Evolutionary conservation across 805 yeast genomes (phyloP), one percentile per base, ranked within the genome.

Genomic region (Candida lessepsii): DNA sequence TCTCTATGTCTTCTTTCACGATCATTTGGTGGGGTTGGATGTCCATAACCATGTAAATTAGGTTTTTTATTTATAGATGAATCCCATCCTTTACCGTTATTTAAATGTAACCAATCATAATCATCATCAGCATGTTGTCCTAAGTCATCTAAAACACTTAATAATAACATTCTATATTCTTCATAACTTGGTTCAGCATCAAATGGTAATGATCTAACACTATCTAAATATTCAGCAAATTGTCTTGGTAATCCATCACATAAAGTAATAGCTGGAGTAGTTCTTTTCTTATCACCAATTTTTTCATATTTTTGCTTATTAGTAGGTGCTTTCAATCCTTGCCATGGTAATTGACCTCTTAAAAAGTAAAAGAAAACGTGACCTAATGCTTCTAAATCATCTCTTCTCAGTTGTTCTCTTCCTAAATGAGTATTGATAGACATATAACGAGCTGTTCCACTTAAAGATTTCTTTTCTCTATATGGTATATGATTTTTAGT

Each of bases 361-460:
- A 91, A 65, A 64, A 93, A 93, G 66, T 93, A 93, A 71, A 93
- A 86, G 57, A 93, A 88, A 7, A 93, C 99, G 63, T 93, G 97
- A 24, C 97, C 99, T 57, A 93, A 73, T 41, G 96, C 87, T 69
- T 93, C 99, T 57, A 93, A 76, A 65, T 93, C 99, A 58, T 93
- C 99, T 55, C 99, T 77, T 60, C 99, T 82, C 55, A 87, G 81
- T 70, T 93, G 99, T 64, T 93, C 99, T 55, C 97, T 80, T 35
- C 99, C 99, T 54, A 93, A 70, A 65, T 93, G 99, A 8, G 99
- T 93, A 68, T 93, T 93, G 50, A 93, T 90, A 21, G 95, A 84
- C 97, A 93, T 93, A 68, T 93, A 93, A 55, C 99, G 75, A n/a
- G 98, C 99, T 2, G 99, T 93, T 36, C 99, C 99, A 61, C 96